These are phyloP conservation scores for Pythium phragmiticola DNA, from an alignment of 352 stramenopile genomes.

Conservation along the genomic window DNA sequence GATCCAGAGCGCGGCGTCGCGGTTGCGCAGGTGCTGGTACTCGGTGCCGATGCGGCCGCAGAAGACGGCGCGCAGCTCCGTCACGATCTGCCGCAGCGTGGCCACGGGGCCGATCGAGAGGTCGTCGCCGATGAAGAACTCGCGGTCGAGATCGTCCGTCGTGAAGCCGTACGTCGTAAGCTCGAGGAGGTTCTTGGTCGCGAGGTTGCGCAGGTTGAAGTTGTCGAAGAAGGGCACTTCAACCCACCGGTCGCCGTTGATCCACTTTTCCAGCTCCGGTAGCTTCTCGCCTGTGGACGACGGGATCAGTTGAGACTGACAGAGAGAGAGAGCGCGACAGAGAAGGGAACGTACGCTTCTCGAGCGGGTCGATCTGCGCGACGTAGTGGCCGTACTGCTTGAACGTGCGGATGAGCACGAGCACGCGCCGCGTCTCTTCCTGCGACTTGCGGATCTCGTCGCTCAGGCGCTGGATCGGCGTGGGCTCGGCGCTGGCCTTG, in stretches of 20 bases:
- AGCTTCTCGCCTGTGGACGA: conserved; percentile 60
- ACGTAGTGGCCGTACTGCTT: conserved; percentile 89
- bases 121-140: conserved; percentile 92
- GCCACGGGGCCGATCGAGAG: conserved; percentile 79
- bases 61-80: conserved; percentile 94
- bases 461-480: conserved; percentile 62
- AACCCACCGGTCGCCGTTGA: conserved; percentile 80
- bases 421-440: conserved; percentile 79
- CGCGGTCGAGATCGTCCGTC: conserved; percentile 84
- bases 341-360: conserved; percentile 48
- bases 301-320: not conserved
- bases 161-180: conserved; percentile 90
- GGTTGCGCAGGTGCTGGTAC: conserved; percentile 98
- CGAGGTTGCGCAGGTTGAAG: conserved; percentile 82
- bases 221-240: conserved; percentile 87
- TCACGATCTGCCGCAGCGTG: conserved; percentile 87
- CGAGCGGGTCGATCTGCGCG: conserved; percentile 85
- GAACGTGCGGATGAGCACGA: conserved; percentile 86
- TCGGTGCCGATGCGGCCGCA: conserved; percentile 96
- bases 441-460: conserved; percentile 80
- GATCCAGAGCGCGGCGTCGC: conserved; percentile 86
- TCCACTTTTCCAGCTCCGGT: conserved; percentile 82
- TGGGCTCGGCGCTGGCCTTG: not conserved
- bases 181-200: conserved; percentile 80
- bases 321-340: too few relatives aligned